These are phyloP conservation scores for Trichosporon coremiiforme DNA, from an alignment of 1,284 basidiomycete genomes.

Conservation along the genomic window DNA sequence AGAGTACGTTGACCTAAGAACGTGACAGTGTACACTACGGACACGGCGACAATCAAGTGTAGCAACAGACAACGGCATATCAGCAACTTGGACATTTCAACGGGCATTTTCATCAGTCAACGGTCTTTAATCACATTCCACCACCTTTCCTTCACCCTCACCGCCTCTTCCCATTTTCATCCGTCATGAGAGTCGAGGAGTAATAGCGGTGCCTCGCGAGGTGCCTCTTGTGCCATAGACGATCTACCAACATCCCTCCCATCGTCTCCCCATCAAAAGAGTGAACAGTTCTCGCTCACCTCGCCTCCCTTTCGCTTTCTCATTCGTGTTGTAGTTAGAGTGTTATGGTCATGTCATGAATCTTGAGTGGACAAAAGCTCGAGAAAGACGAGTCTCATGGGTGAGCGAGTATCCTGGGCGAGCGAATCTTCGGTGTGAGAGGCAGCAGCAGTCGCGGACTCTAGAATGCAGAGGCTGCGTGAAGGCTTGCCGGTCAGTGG, in stretches of 20 bases:
- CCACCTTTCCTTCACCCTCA: too few species aligned
- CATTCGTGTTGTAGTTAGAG: slow-evolving; percentile 12
- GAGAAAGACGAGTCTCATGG: too few species aligned
- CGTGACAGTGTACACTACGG: slow-evolving; percentile 13
- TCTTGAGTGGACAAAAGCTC: not conserved
- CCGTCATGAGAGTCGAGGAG: not conserved
- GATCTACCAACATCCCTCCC: not conserved
- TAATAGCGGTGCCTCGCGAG: not conserved
- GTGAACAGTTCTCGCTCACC: not conserved
- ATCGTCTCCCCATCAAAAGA: not conserved
- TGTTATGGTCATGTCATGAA: slow-evolving; percentile 12
- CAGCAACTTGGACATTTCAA: slow-evolving; percentile 5
- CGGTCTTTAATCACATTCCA: not conserved
- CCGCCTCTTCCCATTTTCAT: not conserved
- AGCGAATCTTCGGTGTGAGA: too few species aligned
- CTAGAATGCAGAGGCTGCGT: too few species aligned
- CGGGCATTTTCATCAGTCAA: slow-evolving; percentile 7
- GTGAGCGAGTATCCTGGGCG: too few species aligned
- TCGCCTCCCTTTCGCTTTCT: not conserved
- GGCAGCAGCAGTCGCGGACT: too few species aligned
- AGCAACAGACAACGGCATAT: slow-evolving; percentile 18
- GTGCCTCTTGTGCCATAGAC: not conserved
- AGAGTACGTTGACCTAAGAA: slow-evolving; percentile 17
- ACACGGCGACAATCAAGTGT: slow-evolving; percentile 6
- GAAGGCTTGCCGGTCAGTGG: too few species aligned